These are phyloP conservation scores for Hortiboletus campestris DNA, from an alignment of 768 basidiomycete species.

Conservation along the genomic window DNA sequence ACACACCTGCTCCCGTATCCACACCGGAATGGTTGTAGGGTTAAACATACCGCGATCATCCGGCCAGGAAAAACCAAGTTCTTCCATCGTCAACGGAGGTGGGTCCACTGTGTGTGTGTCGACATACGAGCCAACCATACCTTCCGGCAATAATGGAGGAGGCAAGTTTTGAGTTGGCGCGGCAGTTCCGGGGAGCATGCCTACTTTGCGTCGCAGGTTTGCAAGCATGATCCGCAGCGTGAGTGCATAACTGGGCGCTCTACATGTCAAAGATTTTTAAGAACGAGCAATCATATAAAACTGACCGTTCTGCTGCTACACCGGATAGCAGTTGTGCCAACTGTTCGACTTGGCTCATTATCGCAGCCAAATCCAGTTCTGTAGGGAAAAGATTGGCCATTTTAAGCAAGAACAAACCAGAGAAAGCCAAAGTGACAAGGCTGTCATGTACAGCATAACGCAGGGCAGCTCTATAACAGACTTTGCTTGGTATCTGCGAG, in stretches of 20 bases:
- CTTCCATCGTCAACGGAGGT: constrained; percentile 78
- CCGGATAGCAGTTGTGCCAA: constrained; percentile 88
- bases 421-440: constrained; percentile 88
- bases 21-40: constrained; percentile 80
- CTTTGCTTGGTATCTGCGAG: background rate
- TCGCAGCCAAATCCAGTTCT: constrained; percentile 73
- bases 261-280: constrained; percentile 9
- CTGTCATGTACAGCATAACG: constrained; percentile 92
- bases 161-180: constrained; percentile 51
- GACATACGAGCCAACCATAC: constrained; percentile 56
- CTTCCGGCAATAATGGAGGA: constrained; percentile 53
- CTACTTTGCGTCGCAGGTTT: constrained; percentile 85
- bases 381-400: constrained; percentile 92
- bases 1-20: constrained; percentile 88
- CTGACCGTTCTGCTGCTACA: constrained; percentile 86
- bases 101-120: constrained; percentile 49
- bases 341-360: constrained; percentile 85
- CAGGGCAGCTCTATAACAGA: constrained; percentile 65
- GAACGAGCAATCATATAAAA: background rate
- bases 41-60: constrained; percentile 64
- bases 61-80: constrained; percentile 78
- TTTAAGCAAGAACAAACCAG: constrained; percentile 87
- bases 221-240: constrained; percentile 93
- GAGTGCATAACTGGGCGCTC: constrained; percentile 68
- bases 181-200: constrained; percentile 50